Evolutionary conservation across 371 early-diverging fungal genomes (phyloP).

Genomic region (Apophysomyces variabilis): DNA sequence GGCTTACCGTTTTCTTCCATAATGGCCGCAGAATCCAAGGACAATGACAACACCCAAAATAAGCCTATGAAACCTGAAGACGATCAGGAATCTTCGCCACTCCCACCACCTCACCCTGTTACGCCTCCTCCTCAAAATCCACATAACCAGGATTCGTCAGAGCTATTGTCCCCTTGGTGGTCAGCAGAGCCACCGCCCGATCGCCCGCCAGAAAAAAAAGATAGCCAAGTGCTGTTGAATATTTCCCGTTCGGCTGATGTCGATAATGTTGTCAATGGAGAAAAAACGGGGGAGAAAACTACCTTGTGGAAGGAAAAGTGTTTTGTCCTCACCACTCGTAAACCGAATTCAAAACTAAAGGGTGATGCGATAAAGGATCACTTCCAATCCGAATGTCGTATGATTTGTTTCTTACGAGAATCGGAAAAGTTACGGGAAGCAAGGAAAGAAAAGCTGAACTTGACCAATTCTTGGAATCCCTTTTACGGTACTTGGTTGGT

Average conservation of each 20-base stretch:
- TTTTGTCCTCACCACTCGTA: slow-evolving; percentile 3
- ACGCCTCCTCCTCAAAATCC: slow-evolving; percentile 6
- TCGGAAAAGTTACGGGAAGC: slow-evolving; percentile 14
- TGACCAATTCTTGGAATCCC: slow-evolving; percentile 22
- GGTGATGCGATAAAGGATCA: not conserved
- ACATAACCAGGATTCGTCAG: slow-evolving; percentile 12
- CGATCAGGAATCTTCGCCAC: slow-evolving; percentile 3
- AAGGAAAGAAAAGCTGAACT: slow-evolving; percentile 14
- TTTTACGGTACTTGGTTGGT: slow-evolving; percentile 27
- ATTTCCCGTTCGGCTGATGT: slow-evolving; percentile 5
- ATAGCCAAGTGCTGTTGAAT: not conserved
- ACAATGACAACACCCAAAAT: not conserved
- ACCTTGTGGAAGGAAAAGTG: slow-evolving; percentile 6
- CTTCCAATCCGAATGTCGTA: slow-evolving; percentile 21
- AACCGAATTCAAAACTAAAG: not conserved
- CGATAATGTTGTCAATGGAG: not conserved
- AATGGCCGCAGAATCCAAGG: not conserved
- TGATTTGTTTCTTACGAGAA: slow-evolving; percentile 32
- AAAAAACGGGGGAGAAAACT: slow-evolving; percentile 5
- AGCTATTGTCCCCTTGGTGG: slow-evolving; percentile 19
- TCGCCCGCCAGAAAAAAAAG: not conserved
- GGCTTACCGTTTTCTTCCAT: no score
- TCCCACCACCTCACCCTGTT: slow-evolving; percentile 5
- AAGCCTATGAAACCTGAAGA: slow-evolving; percentile 1
- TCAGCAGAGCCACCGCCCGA: slow-evolving; percentile 14